Base-by-base conservation (phyloP, 768 basidiomycete genomes). In the Boletus rex-veris region DNA sequence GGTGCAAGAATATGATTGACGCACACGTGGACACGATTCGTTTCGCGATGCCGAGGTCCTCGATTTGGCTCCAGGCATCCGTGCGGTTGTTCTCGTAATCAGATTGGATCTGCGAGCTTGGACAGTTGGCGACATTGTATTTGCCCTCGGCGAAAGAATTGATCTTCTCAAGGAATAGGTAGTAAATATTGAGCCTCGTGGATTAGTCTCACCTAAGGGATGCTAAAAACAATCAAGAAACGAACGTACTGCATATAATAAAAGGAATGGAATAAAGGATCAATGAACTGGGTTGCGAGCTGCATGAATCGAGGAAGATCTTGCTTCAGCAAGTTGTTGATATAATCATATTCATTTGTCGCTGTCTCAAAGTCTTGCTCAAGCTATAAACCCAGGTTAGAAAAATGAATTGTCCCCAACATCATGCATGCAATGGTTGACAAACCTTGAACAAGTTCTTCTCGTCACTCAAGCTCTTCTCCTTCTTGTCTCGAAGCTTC, bases 401-500 rank as follows among this genome's bases (percentile, higher is more conserved):
- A 48, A 39, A 41, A 21, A 33, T 8, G 3, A 19, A 30, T 35
- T 31, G 16, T 26, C 24, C 28, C 11, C 18, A 33, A 8, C 7
- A 47, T 6, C 35, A 18, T 19, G 18, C 8, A 11, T 51, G 41
- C 2, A 12, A 37, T 15, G 37, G 12, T 31, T 21, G 24, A 71
- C 75, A 15, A 53, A 89, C 92, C 80, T 96, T 97, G 83, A 96
- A 97, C 57, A 96, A 66, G 65, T 95, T 92, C 81, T 98, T 97
- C 79, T 98, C 96, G 64, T 98, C 96, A 61, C 77, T 92, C 59
- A 98, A 74, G 18, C 90, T 86, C 74, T 98, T 99, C 67, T 99
- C 96, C 74, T 98, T 96, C 82, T 99, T 99, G 70, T 99, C 96
- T 53, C 97, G 80, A 54, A 98, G 77, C 73, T 99, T 98, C 53